Evolutionary conservation across 345 rosid species (phyloP).

Genomic region (Euphorbia peplus): DNA sequence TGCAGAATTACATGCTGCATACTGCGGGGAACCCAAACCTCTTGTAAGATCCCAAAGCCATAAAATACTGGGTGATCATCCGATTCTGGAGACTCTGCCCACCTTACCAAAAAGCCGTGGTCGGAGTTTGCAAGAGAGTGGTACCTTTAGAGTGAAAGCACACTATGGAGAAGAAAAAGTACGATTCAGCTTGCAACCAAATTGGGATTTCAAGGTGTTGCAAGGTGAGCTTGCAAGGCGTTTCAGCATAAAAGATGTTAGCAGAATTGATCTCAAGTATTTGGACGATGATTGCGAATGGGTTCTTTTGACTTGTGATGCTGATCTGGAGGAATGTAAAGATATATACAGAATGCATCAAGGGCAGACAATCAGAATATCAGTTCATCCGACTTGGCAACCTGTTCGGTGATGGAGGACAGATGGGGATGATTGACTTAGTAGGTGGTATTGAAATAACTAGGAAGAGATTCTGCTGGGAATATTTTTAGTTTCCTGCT

Average conservation of each 20-base stretch:
- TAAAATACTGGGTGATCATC: slow-evolving; percentile 43
- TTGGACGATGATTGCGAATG: slow-evolving; percentile 36
- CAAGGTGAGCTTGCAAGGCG: slow-evolving; percentile 25
- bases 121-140: slow-evolving; percentile 16
- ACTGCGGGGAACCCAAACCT: slow-evolving; percentile 44
- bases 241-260: slow-evolving; percentile 18
- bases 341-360: slow-evolving; percentile 52
- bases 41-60: slow-evolving; percentile 62
- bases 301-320: slow-evolving; percentile 38
- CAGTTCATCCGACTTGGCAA: slow-evolving; percentile 43
- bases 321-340: slow-evolving; percentile 74
- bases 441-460: background rate
- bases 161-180: slow-evolving; percentile 52
- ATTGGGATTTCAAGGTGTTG: slow-evolving; percentile 27
- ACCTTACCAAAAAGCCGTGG: slow-evolving; percentile 27
- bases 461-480: background rate
- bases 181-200: slow-evolving; percentile 28
- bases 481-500: background rate
- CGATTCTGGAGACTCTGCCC: slow-evolving; percentile 31
- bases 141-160: slow-evolving; percentile 55
- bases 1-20: slow-evolving; percentile 42
- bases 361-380: slow-evolving; percentile 52
- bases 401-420: slow-evolving; percentile 23
- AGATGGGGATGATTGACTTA: background rate
- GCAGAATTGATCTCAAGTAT: slow-evolving; percentile 27